phyloP scores from a whole-genome alignment of 2,329 filamentous ascomycete species.

The Hortaea werneckii region DNA sequence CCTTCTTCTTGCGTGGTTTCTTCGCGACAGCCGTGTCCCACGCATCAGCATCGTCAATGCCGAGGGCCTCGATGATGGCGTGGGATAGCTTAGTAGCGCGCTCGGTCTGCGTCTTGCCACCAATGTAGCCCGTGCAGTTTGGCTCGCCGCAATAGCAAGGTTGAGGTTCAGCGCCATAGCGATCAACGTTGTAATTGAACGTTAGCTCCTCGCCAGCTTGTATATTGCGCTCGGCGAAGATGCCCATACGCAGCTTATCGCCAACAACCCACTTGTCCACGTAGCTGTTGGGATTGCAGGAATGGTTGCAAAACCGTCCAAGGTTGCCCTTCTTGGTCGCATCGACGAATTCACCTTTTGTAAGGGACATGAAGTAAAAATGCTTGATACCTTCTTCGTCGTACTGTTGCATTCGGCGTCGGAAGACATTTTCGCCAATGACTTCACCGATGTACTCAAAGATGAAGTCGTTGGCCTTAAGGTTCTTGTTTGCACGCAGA shows the following conservation, averaged over 20 bases:
- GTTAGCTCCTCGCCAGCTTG: conserved; percentile 87
- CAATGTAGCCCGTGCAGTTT: conserved; percentile 93
- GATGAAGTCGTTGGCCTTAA: conserved; percentile 81
- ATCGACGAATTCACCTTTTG: conserved; percentile 92
- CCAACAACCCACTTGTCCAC: conserved; percentile 99
- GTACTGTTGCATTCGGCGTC: conserved; percentile 83
- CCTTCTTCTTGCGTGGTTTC: conserved; percentile 87
- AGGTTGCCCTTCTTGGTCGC: conserved; percentile 95
- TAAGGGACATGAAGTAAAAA: conserved; percentile 99
- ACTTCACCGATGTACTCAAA: conserved; percentile 98
- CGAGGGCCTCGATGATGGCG: conserved; percentile 85
- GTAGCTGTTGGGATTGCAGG: conserved; percentile 97
- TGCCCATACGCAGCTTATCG: conserved; percentile 96
- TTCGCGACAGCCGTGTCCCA: conserved; percentile 88
- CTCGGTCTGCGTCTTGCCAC: conserved; percentile 95
- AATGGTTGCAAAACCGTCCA: conserved; percentile 96
- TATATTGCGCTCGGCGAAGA: conserved; percentile 81
- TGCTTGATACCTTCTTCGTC: conserved; percentile 96
- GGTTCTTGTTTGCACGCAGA: conserved; percentile 66
- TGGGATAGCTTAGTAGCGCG: conserved; percentile 83
- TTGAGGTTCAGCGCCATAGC: conserved; percentile 92
- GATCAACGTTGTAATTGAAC: conserved; percentile 99
- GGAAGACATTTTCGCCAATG: conserved; percentile 85
- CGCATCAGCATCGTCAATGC: conserved; percentile 82
- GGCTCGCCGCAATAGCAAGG: conserved; percentile 92